Evolutionary conservation across 176 grass and related monocot genomes (phyloP), one percentile per base, ranked within the genome.

Genomic region (Carex parvula): DNA sequence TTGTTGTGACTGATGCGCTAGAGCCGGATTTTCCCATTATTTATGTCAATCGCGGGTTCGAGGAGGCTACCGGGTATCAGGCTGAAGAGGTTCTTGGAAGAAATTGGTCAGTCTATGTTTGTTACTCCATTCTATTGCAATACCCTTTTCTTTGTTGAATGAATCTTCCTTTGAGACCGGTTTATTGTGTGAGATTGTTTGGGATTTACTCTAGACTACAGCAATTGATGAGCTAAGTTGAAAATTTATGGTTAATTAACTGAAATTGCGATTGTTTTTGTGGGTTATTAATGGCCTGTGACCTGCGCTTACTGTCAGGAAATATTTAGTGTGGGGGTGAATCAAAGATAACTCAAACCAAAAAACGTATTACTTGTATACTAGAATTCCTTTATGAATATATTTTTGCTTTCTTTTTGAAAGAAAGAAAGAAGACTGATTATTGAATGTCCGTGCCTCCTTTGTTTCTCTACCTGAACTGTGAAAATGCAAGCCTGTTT

Each of bases 21-120:
- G 97, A 99, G 87, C 93, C 97, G 8, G 97, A 99, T 76, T 90
- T 89, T 62, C 97, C 97, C 56, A 94, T 95, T 81, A 99, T 99
- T 79, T 99, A 99, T 80, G 97, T 99, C 85, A 99, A 99, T 86
- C 87, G 94, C 60, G 94, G 94, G 0, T 97, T 97, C 85, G 94
- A 97, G 92, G 89, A 94, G 65, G 53, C 92, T 39, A 94, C 94
- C 1, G 94, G 94, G 3, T 97, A 97, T 89, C 81, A 86, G 85
- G 94, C 94, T 20, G 94, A 97, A 87, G 94, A 97, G 88, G 97
- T 99, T 59, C 93, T 99, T 44, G 97, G 97, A 5, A 88, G 94
- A 88, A 97, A 97, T 83, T 97, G 94, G 94, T 97, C 32, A 75
- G 75, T 87, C 26, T 24, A 18, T 35, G 14, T 78, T 33, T 64